Percentiles rank a stretch among this genome's conserved stretches.
Conservation (phyloP, 495 filamentous ascomycete species). For the Physcia stellaris region DNA sequence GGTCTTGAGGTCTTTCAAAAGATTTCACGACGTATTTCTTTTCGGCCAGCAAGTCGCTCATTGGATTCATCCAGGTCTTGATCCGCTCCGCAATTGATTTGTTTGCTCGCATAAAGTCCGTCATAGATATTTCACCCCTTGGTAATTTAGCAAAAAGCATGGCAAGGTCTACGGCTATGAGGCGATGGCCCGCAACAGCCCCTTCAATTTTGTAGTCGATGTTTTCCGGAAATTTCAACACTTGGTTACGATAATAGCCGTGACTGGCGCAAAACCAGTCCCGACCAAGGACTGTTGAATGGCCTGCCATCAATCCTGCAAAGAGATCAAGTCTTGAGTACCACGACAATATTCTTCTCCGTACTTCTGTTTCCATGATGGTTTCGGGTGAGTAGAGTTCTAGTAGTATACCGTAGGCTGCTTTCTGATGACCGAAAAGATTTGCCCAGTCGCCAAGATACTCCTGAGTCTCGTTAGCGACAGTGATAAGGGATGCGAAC, state of each 20-base stretch:
- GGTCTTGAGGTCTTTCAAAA: conserved; percentile 35
- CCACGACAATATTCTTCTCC: conserved; percentile 66
- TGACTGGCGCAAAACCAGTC: conserved; percentile 67
- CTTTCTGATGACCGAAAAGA: conserved; percentile 81
- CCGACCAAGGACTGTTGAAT: conserved; percentile 54
- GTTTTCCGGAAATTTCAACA: conserved; percentile 45
- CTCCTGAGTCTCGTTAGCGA: conserved; percentile 46
- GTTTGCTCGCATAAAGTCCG: conserved; percentile 52
- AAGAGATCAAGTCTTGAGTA: conserved; percentile 83
- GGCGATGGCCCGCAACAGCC: conserved; percentile 48
- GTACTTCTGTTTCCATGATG: conserved; percentile 52
- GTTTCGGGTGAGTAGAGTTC: conserved; percentile 66
- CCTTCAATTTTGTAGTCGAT: conserved; percentile 52
- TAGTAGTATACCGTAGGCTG: conserved; percentile 67
- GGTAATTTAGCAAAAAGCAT: conserved; percentile 55
- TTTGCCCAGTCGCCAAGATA: conserved; percentile 92
- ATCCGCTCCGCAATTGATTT: conserved; percentile 39
- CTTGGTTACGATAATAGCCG: conserved; percentile 46
- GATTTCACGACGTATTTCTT: conserved; percentile 42
- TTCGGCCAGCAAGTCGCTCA: conserved; percentile 46
- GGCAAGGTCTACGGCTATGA: conserved; percentile 70
- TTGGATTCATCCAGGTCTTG: conserved; percentile 37
- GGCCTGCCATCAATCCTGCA: conserved; percentile 67
- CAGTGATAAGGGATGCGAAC: neutral
- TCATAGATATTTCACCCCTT: conserved; percentile 47